phyloP scores from a whole-genome alignment of 1,139 yeast species.

The Kodamaea sp. region DNA sequence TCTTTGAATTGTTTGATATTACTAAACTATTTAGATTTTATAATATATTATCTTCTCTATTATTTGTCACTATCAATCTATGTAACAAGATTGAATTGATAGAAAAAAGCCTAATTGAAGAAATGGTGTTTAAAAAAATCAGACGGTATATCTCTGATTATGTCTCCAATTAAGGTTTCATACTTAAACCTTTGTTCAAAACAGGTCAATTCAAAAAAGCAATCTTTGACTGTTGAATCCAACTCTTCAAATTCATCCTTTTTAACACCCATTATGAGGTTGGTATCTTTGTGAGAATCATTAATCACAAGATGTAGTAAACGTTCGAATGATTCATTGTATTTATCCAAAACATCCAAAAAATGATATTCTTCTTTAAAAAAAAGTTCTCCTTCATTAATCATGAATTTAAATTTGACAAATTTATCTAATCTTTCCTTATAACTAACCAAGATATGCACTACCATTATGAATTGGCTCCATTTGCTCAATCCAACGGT shows the following conservation, averaged over 20 bases:
- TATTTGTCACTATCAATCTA: no score
- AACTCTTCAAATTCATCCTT: constrained; percentile 13
- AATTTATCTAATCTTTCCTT: not conserved
- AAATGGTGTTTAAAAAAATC: no score
- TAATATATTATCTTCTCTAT: no score
- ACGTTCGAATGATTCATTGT: constrained; percentile 7
- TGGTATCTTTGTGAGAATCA: constrained; percentile 3
- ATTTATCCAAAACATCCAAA: constrained; percentile 11
- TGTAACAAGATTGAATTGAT: no score
- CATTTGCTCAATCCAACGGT: constrained; percentile 11
- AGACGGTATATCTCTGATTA: not conserved
- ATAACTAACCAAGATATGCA: constrained; percentile 4
- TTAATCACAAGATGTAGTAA: constrained; percentile 5
- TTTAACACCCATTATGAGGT: constrained; percentile 7
- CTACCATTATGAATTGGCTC: constrained; percentile 3
- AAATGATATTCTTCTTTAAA: constrained; percentile 17
- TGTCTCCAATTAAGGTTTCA: constrained; percentile 9
- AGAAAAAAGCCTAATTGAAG: no score
- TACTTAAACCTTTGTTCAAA: constrained; percentile 15
- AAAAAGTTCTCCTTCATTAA: constrained; percentile 4
- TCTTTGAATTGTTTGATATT: no score
- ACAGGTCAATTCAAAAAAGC: constrained; percentile 15
- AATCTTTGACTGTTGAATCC: constrained; percentile 14
- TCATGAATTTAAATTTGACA: not conserved
- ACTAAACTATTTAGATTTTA: no score